phyloP scores from a whole-genome alignment of 2,329 filamentous ascomycete genomes.

The Sordariomycetes sp. region DNA sequence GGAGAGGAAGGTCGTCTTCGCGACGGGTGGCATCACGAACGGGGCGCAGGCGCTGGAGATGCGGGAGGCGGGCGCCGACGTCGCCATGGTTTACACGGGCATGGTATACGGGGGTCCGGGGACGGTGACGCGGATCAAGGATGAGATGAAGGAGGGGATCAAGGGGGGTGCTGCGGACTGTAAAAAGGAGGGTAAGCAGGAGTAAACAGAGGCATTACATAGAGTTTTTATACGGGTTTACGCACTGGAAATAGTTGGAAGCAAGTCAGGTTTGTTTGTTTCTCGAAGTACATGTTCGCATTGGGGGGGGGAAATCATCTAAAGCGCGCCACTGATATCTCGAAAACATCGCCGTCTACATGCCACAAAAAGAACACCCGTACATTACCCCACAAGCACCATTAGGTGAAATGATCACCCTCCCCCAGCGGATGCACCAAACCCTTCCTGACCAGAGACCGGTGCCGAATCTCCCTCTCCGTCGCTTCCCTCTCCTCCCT shows the following conservation, averaged over 20 bases:
- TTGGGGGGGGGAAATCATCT: too few relatives aligned
- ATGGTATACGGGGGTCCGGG: conserved; percentile 52
- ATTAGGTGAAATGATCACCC: conserved; percentile 50
- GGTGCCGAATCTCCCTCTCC: conserved; percentile 23
- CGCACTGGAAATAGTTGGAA: background rate
- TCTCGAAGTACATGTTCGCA: too few relatives aligned
- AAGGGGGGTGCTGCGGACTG: conserved; percentile 14
- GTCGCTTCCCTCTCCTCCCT: conserved; percentile 39
- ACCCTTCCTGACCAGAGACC: conserved; percentile 33
- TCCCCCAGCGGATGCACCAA: conserved; percentile 40
- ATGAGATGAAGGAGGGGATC: conserved; percentile 38
- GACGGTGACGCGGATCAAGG: conserved; percentile 51
- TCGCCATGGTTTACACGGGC: conserved; percentile 84
- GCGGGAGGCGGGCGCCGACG: conserved; percentile 77
- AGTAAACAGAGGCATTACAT: background rate
- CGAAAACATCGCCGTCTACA: background rate
- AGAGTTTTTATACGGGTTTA: background rate
- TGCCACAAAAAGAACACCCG: background rate
- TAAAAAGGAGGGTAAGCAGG: conserved; percentile 12
- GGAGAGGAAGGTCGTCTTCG: conserved; percentile 71
- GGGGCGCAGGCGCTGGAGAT: conserved; percentile 72
- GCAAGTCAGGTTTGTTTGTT: too few relatives aligned
- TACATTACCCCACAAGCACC: background rate
- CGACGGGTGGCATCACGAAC: conserved; percentile 83
- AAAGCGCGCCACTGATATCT: too few relatives aligned